phyloP scores from a whole-genome alignment of 192 early-diverging fungal genomes.

The Geosiphon pyriformis region DNA sequence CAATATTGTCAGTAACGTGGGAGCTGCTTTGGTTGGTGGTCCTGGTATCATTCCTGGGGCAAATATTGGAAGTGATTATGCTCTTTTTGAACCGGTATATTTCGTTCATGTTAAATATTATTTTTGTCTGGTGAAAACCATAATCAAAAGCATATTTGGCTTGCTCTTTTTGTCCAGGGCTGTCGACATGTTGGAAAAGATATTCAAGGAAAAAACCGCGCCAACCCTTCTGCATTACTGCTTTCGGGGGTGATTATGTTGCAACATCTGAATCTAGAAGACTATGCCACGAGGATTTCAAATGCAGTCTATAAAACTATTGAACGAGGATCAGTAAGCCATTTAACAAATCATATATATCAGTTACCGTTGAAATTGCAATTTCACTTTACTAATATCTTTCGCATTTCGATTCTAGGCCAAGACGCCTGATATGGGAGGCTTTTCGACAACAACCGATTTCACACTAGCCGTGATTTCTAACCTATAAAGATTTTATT shows the following conservation, averaged over 20 bases:
- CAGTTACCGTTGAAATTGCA: background rate
- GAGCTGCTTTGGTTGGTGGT: conserved; percentile 92
- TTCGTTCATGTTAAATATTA: background rate
- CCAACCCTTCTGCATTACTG: conserved; percentile 93
- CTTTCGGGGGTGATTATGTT: conserved; percentile 94
- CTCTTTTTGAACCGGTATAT: conserved; percentile 91
- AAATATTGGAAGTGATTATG: conserved; percentile 97
- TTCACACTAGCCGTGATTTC: conserved; percentile 88
- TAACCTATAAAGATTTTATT: background rate
- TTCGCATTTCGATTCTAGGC: background rate
- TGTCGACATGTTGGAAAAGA: conserved; percentile 98
- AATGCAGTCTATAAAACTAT: conserved; percentile 88
- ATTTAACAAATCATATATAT: background rate
- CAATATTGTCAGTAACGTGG: conserved; percentile 98
- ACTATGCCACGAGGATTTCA: conserved; percentile 88
- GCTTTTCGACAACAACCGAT: conserved; percentile 80
- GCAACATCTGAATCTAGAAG: conserved; percentile 85
- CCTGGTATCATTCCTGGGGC: conserved; percentile 94
- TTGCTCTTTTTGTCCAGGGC: conserved; percentile 41
- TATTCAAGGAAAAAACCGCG: conserved; percentile 89
- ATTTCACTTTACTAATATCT: background rate
- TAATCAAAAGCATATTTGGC: too few species aligned
- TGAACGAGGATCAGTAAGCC: conserved; percentile 58
- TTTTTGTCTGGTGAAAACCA: conserved; percentile 16
- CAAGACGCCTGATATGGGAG: conserved; percentile 85